A percentile compares a stretch with the other conserved stretches of the same genome.
Evolutionary conservation across 208 protist genomes (phyloP).

Genomic region (Trypanosoma boissoni): DNA sequence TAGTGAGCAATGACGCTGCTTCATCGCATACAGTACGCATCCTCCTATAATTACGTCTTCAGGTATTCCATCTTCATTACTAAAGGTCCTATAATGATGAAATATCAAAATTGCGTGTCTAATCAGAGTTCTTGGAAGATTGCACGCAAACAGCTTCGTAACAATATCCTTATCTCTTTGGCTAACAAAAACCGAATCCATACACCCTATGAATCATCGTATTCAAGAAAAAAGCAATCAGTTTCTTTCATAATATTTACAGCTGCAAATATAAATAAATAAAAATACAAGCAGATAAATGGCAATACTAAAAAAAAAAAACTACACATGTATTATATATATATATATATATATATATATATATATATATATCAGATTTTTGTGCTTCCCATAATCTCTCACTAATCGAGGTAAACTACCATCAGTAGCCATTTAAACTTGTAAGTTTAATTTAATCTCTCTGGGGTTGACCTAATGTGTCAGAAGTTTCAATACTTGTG

Average conservation of each 20-base stretch:
- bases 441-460: constrained; percentile 3
- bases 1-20: constrained; percentile 40
- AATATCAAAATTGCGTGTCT: constrained; percentile 27
- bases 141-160: constrained; percentile 22
- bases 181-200: constrained; percentile 13
- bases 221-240: constrained; percentile 9
- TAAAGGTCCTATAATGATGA: constrained; percentile 25
- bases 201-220: not conserved
- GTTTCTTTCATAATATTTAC: not conserved
- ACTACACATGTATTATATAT: too few relatives aligned
- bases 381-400: too few relatives aligned
- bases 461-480: constrained; percentile 26
- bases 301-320: constrained; percentile 23
- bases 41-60: constrained; percentile 37
- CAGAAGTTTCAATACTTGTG: constrained; percentile 72
- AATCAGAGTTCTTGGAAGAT: constrained; percentile 21
- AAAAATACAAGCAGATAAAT: constrained; percentile 7
- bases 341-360: too few relatives aligned
- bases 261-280: constrained; percentile 12
- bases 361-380: too few relatives aligned
- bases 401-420: not conserved
- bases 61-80: constrained; percentile 11
- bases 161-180: constrained; percentile 26
- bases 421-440: not conserved
- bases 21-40: constrained; percentile 61